Base-by-base conservation (phyloP, 345 rosid genomes). In the Kandelia obovata region DNA sequence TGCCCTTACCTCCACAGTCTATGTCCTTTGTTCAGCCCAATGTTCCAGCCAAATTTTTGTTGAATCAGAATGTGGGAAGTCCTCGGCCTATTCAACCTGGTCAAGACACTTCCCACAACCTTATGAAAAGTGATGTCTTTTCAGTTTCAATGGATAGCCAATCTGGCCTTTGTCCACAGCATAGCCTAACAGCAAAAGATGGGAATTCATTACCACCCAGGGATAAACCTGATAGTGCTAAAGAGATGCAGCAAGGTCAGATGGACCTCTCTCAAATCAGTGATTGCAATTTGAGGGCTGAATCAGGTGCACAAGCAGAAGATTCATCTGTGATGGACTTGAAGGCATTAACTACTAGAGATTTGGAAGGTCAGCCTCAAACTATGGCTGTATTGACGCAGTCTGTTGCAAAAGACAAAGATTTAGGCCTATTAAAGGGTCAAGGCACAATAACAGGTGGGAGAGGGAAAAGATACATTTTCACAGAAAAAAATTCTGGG, bases 1-100 rank as follows among this genome's bases (percentile, higher is more conserved):
- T 89, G 68, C 89, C 94, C 26, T 69, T 86, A 74, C 81, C 87
- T 76, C 82, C 96, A 53, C 89, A 81, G 47, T 74, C 94, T 31
- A 20, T 83, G 84, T 73, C 96, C 28, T 76, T 82, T 69, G 78
- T 83, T 69, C 90, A 82, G 69, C 79, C 85, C 8, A 84, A 43
- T 83, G 75, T 75, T 75, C 74, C 84, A 34, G 55, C 77, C 62
- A 78, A 79, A 62, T 80, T 84, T 64, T 59, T 87, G 59, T 53
- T 79, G 68, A 83, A 79, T 80, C 89, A 87, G 69, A 87, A 81
- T 72, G 75, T 72, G 55, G 89, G 77, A 66, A 80, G 78, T 51
- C n/a, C 83, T 46, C 58, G 61, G 58, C 77, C 88, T 71, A 65
- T 71, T 60, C 91, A 75, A 75, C 72, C 80, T 73, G 82, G 74